Base-by-base conservation (phyloP, 116 monocot species). In the Trichopus zeylanicus region DNA sequence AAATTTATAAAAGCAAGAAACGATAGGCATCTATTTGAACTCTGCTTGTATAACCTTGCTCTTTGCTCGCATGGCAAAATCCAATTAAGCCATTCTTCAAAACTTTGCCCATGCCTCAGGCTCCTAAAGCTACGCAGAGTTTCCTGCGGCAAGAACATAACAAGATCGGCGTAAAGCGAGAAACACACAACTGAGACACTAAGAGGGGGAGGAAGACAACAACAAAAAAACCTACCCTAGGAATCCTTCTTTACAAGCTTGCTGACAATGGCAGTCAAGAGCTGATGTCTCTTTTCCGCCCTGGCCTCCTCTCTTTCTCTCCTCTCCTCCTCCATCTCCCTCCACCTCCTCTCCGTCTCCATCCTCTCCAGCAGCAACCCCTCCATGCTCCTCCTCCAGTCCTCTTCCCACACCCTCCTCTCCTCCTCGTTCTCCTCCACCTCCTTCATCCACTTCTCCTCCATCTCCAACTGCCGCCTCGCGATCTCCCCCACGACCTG, bases 281-380 rank as follows among this genome's bases (percentile, higher is more conserved):
- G 70, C 0, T 47, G 53, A 27, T 87, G 60, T 42, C 68, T 65
- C 34, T 73, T 56, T 47, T 82, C 79, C 19, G 78, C 82, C 0
- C 75, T 66, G 16, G 49, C 66, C 37, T 87, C 87, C 8, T 60
- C 73, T 24, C 82, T 56, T 24, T 26, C 55, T 29, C 68, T 57
- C 57, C 88, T 53, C 61, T 66, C 73, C 47, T 83, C 83, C 63
- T 88, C 79, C 73, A 70, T 64, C 62, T 79, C 76, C 28, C 74
- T 67, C 83, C 83, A 79, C 33, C 60, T 37, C 60, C 62, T 54
- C 26, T 74, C 73, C 68, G 77, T 42, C 60, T 35, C 64, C 51
- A 62, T 21, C 55, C 80, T 70, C 62, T 83, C 80, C 53, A 37
- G 46, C 60, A 62, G 64, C 25, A 83, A 19, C 11, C 57, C 55